Conservation (phyloP, 768 basidiomycete species). For the Psilocybe subaeruginosa region DNA sequence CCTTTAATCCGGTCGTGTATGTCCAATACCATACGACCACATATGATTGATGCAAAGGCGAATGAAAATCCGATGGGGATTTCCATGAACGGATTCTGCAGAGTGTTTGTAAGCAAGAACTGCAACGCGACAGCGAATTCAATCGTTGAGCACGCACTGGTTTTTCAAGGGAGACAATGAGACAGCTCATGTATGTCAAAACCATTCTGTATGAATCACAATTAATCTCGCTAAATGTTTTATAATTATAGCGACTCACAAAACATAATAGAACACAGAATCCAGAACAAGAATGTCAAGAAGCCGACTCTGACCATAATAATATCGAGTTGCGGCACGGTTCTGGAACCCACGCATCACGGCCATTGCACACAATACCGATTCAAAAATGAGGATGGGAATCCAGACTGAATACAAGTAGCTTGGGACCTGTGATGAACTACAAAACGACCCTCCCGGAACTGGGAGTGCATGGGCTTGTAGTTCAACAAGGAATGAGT, state of each 20-base stretch:
- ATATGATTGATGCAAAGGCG: not conserved
- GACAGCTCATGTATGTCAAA: not conserved
- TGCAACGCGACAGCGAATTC: not conserved
- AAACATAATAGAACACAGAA: not conserved
- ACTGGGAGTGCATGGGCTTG: not conserved
- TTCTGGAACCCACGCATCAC: not conserved
- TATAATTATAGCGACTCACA: not conserved
- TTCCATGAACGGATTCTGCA: not conserved
- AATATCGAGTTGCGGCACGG: not conserved
- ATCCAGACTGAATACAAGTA: not conserved
- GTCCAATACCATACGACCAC: not conserved
- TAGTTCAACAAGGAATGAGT: not conserved
- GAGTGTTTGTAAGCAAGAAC: not conserved
- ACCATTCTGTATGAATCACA: not conserved
- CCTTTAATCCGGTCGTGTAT: not conserved
- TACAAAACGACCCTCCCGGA: not conserved
- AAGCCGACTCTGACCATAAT: not conserved
- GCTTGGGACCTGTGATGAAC: not conserved
- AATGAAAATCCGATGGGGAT: not conserved
- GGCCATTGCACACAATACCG: not conserved
- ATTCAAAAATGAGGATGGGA: not conserved
- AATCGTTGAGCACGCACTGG: not conserved
- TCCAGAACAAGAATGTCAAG: not conserved
- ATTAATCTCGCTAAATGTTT: not conserved
- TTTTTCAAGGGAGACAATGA: not conserved